Evolutionary conservation across 1,284 basidiomycete genomes (phyloP), one percentile per base, ranked within the genome.

Genomic region (Inonotus obliquus): DNA sequence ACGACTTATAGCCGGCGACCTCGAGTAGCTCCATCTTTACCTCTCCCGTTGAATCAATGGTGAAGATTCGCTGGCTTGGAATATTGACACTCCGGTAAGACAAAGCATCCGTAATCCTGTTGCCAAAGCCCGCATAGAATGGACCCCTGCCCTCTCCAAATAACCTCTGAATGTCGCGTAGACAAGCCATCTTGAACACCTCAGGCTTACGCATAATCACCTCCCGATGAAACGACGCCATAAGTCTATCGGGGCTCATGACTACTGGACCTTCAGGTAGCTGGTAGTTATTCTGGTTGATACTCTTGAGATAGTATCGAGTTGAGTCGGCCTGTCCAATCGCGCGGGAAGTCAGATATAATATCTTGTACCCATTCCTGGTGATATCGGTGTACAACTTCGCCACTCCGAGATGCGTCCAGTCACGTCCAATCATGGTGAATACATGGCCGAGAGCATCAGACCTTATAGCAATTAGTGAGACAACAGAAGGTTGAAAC

Each of bases 151-250:
- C 79, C 25, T 84, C 82, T 7, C 92, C 92, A 71, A 98, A 99
- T 7, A 99, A 75, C 29, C 95, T 82, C 68, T 95, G 94, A 61
- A 99, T 98, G 74, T 99, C 97, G 41, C 96, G 83, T 66, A 99
- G 76, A 75, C 96, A 98, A 2, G 97, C 96, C 97, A 99, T 99
- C 80, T 99, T 99, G 84, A 99, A 99, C 32, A 99, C 86, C 72
- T 99, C 97, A 0, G 97, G 97, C 76, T 99, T 98, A 41, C 96
- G 88, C 88, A 97, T 91, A 69, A 98, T 96, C n/a, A 98, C 95
- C 75, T 98, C 95, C 2, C 94, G 94, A 75, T 99, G 97, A 54
- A 99, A 75, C 37, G 92, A 95, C 2, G 94, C 91, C 82, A 99
- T 96, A 60, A 99, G 73, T 14, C 97, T 83, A 73, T 99, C 97